Conservation (phyloP, 495 filamentous ascomycete genomes). For the Trypethelium eluteriae region DNA sequence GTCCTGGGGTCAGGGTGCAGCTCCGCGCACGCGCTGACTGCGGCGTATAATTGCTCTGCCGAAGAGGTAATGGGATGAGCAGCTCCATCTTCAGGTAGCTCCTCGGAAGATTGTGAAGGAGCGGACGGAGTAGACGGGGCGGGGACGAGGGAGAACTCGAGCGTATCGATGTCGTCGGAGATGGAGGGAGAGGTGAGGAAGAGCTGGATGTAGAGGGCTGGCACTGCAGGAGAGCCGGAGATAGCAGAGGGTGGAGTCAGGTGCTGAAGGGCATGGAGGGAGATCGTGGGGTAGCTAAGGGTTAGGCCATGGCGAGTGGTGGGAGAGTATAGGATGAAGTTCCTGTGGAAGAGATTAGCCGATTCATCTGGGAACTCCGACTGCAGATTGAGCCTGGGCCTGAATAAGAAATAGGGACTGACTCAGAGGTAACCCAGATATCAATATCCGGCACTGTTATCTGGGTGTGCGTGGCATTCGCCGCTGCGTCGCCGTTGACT, state of each 20-base stretch:
- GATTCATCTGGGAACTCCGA: too few species aligned
- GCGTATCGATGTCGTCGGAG: constrained; percentile 48
- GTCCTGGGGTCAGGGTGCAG: constrained; percentile 74
- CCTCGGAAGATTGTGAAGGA: neutral
- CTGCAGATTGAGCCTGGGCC: neutral
- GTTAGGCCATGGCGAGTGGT: constrained; percentile 54
- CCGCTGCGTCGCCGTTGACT: constrained; percentile 25
- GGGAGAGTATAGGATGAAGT: constrained; percentile 64
- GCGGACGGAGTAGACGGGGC: constrained; percentile 26
- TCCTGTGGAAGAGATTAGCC: constrained; percentile 39
- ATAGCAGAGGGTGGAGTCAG: constrained; percentile 39
- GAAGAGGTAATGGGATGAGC: constrained; percentile 26
- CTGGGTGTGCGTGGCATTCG: constrained; percentile 38
- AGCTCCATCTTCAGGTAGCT: constrained; percentile 11
- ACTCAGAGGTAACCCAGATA: constrained; percentile 75
- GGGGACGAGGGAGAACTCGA: constrained; percentile 71
- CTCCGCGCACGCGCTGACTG: constrained; percentile 78
- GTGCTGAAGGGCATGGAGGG: constrained; percentile 77
- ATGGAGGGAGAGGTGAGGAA: constrained; percentile 44
- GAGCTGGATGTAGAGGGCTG: constrained; percentile 75
- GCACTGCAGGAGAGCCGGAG: constrained; percentile 38
- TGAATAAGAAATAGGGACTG: constrained; percentile 26
- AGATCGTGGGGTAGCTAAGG: constrained; percentile 82
- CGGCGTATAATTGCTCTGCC: constrained; percentile 58
- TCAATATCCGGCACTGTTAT: constrained; percentile 50